Conservation (phyloP, 495 filamentous ascomycete genomes). For the Cryomyces minteri region DNA sequence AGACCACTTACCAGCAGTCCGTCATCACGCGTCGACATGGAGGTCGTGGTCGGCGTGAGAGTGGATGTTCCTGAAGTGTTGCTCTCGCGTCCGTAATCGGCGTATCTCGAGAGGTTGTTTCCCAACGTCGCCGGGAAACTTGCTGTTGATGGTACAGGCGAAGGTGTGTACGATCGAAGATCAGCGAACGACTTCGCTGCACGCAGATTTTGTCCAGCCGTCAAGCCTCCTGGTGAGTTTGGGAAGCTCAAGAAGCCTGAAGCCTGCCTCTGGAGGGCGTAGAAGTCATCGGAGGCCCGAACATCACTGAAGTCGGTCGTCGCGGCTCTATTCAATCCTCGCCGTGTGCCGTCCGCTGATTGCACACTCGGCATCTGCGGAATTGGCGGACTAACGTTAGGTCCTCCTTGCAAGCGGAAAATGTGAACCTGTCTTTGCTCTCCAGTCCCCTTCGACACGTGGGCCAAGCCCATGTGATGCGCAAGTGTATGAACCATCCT, state of each 20-base stretch:
- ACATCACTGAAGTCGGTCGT: constrained; percentile 97
- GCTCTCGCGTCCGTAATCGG: constrained; percentile 35
- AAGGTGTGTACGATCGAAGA: constrained; percentile 84
- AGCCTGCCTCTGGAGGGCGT: constrained; percentile 58
- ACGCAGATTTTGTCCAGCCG: constrained; percentile 58
- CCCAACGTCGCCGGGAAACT: constrained; percentile 63
- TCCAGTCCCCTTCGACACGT: constrained; percentile 71
- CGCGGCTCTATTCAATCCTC: constrained; percentile 76
- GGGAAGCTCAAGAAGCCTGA: constrained; percentile 62
- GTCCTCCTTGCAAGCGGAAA: constrained; percentile 38
- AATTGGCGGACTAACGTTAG: constrained; percentile 48
- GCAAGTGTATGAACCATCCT: constrained; percentile 84
- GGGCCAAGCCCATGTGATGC: constrained; percentile 83
- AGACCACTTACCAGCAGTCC: constrained; percentile 49
- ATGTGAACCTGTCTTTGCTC: constrained; percentile 79
- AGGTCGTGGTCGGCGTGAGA: constrained; percentile 57
- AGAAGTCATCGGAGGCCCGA: constrained; percentile 49
- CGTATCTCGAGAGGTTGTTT: constrained; percentile 45
- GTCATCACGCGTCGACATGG: constrained; percentile 44
- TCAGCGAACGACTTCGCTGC: constrained; percentile 95
- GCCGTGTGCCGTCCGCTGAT: constrained; percentile 52
- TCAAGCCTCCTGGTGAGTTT: constrained; percentile 51
- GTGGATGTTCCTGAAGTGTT: constrained; percentile 46
- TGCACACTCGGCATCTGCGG: constrained; percentile 39
- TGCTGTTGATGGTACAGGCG: constrained; percentile 72